Conservation (phyloP, 2,329 filamentous ascomycete species). For the Talaromyces sp. region DNA sequence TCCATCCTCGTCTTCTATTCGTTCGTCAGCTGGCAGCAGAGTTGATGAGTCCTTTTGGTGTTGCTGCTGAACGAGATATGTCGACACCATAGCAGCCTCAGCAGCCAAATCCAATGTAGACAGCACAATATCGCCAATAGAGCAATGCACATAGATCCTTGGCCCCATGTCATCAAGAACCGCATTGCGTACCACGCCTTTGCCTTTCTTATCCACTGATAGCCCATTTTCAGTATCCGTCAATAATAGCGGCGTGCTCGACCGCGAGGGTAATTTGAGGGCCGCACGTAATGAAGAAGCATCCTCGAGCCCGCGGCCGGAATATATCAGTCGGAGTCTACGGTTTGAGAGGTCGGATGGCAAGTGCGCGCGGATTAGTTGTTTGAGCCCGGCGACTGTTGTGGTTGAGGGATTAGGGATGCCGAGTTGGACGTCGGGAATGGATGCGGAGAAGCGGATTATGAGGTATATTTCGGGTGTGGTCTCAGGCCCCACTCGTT, state of each 20-base stretch:
- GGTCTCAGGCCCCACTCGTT: slow-evolving; percentile 21
- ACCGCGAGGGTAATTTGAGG: slow-evolving; percentile 60
- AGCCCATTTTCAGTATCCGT: slow-evolving; percentile 22
- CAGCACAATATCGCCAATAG: slow-evolving; percentile 72
- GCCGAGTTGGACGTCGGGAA: slow-evolving; percentile 77
- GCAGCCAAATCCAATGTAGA: slow-evolving; percentile 63
- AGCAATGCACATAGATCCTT: slow-evolving; percentile 87
- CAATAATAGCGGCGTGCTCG: slow-evolving; percentile 28
- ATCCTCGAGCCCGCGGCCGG: slow-evolving; percentile 81
- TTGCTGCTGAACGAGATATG: slow-evolving; percentile 21
- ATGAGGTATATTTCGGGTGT: slow-evolving; percentile 62
- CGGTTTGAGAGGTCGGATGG: slow-evolving; percentile 58
- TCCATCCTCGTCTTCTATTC: slow-evolving; percentile 4
- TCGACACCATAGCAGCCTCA: slow-evolving; percentile 53
- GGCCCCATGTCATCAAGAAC: slow-evolving; percentile 49
- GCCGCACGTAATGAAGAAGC: slow-evolving; percentile 63
- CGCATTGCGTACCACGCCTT: slow-evolving; percentile 51
- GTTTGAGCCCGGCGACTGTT: slow-evolving; percentile 75
- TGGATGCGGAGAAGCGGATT: slow-evolving; percentile 82
- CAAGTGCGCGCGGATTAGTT: slow-evolving; percentile 71
- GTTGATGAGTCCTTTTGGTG: slow-evolving; percentile 2
- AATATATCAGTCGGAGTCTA: slow-evolving; percentile 83
- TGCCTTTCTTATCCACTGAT: slow-evolving; percentile 50
- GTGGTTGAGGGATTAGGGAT: slow-evolving; percentile 65
- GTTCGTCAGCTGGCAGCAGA: background rate